A percentile compares a stretch with the other conserved stretches of the same genome.
phyloP scores from a whole-genome alignment of 108 stramenopile genomes.

The Thalassiosira profunda region DNA sequence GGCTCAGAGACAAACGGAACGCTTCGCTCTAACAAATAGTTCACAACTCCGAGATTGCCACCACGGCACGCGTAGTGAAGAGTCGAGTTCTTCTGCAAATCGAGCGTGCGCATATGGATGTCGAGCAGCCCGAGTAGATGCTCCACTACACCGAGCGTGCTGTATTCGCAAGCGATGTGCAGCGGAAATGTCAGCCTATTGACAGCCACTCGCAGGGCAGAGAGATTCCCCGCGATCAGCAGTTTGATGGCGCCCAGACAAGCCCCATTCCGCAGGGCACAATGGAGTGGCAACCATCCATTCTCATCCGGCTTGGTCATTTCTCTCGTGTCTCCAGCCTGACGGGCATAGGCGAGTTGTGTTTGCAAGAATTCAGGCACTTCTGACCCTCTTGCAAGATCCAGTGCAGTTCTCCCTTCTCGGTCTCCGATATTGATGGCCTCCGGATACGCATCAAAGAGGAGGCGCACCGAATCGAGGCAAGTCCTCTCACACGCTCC shows the following conservation, averaged over 20 bases:
- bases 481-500: not conserved
- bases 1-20: not conserved
- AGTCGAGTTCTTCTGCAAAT: not conserved
- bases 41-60: not conserved
- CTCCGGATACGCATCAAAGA: not conserved
- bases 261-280: not conserved
- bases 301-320: not conserved
- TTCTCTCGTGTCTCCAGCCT: not conserved
- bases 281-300: not conserved
- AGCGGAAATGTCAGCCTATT: not conserved
- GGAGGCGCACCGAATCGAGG: not conserved
- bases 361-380: not conserved
- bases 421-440: not conserved
- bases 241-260: constrained; percentile 2
- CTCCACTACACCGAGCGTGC: not conserved
- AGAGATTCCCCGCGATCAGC: not conserved
- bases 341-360: not conserved
- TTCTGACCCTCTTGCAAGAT: not conserved
- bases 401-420: not conserved
- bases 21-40: constrained; percentile 1
- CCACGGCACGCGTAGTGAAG: constrained; percentile 14
- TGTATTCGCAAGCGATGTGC: constrained; percentile 11
- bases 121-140: not conserved
- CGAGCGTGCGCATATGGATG: not conserved
- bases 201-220: not conserved